These are phyloP conservation scores for Aphanoascus verrucosus DNA, from an alignment of 2,329 filamentous ascomycete species.

Conservation along the genomic window DNA sequence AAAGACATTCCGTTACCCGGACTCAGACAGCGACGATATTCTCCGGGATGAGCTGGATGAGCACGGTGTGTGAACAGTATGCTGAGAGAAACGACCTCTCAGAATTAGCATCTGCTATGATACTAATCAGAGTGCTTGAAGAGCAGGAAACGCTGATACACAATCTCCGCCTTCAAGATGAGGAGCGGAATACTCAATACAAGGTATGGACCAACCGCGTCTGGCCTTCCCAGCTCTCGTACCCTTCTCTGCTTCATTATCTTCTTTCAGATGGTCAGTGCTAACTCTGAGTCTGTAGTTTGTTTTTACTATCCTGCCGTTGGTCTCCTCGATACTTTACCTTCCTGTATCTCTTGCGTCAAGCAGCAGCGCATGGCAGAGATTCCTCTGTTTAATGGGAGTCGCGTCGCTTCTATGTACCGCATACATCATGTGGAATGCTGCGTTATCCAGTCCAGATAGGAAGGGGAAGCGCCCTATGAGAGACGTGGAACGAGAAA, in stretches of 20 bases:
- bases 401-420: constrained; percentile 30
- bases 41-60: constrained; percentile 60
- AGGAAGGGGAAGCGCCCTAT: constrained; percentile 25
- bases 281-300: constrained; percentile 16
- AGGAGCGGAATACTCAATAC: constrained; percentile 32
- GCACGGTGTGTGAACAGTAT: constrained; percentile 44
- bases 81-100: neutral
- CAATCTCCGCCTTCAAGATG: constrained; percentile 28
- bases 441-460: constrained; percentile 22
- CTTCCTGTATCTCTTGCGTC: constrained; percentile 24
- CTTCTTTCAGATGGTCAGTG: neutral
- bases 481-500: constrained; percentile 16
- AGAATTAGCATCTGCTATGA: too few relatives aligned
- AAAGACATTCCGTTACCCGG: constrained; percentile 65
- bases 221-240: neutral
- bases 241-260: neutral
- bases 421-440: constrained; percentile 29
- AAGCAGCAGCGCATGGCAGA: constrained; percentile 17
- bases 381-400: constrained; percentile 23
- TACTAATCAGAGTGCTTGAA: constrained; percentile 14
- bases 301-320: constrained; percentile 30
- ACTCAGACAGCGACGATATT: constrained; percentile 46
- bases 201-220: constrained; percentile 24
- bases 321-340: constrained; percentile 25
- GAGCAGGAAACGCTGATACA: constrained; percentile 36